phyloP scores from a whole-genome alignment of 768 basidiomycete genomes.

The Lactarius trivialis region DNA sequence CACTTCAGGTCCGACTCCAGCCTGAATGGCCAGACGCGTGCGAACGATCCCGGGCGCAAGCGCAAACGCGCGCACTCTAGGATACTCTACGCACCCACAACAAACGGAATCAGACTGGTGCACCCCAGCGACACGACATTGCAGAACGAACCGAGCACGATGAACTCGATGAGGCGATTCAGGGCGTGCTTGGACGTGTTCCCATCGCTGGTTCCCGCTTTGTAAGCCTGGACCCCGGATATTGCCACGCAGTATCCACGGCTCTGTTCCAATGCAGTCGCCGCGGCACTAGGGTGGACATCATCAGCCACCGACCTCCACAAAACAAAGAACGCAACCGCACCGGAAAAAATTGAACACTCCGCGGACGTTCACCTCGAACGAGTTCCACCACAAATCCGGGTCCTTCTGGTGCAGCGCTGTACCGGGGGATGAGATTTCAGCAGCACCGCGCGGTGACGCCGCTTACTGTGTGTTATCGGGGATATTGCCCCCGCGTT shows the following conservation, averaged over 20 bases:
- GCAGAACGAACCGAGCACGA: background rate
- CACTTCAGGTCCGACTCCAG: background rate
- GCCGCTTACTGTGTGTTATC: background rate
- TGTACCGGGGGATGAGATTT: too few relatives aligned
- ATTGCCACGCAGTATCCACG: background rate
- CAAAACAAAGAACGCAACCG: too few relatives aligned
- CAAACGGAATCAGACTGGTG: too few relatives aligned
- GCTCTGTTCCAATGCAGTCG: background rate
- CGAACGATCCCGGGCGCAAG: conserved; percentile 3
- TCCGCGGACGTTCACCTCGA: conserved; percentile 13
- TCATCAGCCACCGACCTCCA: background rate
- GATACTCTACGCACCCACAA: background rate
- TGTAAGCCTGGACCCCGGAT: background rate
- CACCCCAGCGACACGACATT: too few relatives aligned
- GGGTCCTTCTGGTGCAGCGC: conserved; percentile 8
- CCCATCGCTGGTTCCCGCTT: conserved; percentile 6
- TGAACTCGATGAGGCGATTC: conserved; percentile 13
- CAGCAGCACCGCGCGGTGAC: too few relatives aligned
- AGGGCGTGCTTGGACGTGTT: conserved; percentile 1
- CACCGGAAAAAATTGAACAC: conserved; percentile 10
- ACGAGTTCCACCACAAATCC: conserved; percentile 11
- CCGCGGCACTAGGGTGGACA: background rate
- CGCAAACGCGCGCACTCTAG: conserved; percentile 1
- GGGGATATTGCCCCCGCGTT: conserved; percentile 1
- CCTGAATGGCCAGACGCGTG: background rate